Conservation (phyloP, 441 rosid genomes). For the Adansonia gregorii region DNA sequence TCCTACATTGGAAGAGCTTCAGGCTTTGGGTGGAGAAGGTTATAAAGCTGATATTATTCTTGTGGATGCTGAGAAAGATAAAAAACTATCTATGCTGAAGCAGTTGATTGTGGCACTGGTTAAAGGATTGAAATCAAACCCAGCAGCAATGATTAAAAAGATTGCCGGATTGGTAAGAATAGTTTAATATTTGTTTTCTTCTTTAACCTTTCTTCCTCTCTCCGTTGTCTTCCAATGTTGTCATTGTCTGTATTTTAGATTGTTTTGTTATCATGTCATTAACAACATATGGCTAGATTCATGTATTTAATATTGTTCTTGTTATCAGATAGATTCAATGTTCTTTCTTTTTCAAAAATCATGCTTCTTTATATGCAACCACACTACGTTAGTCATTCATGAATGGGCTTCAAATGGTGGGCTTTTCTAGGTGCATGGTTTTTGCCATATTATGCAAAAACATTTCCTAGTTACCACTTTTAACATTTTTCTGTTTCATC, state of each 20-base stretch:
- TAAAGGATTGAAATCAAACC: constrained; percentile 87
- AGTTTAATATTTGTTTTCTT: constrained; percentile 28
- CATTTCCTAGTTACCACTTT: background rate
- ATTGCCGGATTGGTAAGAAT: constrained; percentile 88
- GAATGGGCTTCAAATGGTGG: background rate
- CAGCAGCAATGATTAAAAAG: constrained; percentile 89
- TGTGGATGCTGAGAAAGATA: constrained; percentile 88
- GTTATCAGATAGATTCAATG: background rate
- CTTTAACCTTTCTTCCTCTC: background rate
- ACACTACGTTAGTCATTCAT: background rate
- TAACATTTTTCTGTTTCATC: constrained; percentile 1
- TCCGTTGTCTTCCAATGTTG: background rate
- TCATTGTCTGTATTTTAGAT: constrained; percentile 18
- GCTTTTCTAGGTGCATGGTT: constrained; percentile 1
- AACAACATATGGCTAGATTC: background rate
- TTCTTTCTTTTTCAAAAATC: background rate
- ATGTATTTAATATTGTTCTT: constrained; percentile 1
- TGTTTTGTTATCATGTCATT: constrained; percentile 3
- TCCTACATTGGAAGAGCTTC: constrained; percentile 91
- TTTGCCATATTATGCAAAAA: background rate
- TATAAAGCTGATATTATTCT: constrained; percentile 81
- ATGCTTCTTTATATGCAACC: constrained; percentile 6
- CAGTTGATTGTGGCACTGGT: constrained; percentile 80
- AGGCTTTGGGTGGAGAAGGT: constrained; percentile 79
- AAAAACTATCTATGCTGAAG: constrained; percentile 87